Conservation (phyloP, 2,329 filamentous ascomycete genomes). For the Verticillium longisporum region DNA sequence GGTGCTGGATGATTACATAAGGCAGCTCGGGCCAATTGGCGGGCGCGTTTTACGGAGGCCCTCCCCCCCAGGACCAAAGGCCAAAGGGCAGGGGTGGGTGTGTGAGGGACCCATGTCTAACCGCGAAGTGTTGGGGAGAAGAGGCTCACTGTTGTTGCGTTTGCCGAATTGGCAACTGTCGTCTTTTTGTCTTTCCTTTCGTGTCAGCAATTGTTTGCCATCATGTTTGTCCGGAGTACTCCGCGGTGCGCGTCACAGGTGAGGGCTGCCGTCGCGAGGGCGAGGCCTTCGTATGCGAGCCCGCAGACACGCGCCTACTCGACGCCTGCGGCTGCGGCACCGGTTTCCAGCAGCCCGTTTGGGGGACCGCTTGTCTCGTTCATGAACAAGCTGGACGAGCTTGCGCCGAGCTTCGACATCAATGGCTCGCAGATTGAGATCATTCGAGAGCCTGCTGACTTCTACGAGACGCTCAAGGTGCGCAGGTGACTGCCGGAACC, state of each 20-base stretch:
- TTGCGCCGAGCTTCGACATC: conserved; percentile 87
- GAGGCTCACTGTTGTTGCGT: not conserved
- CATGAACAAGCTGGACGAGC: conserved; percentile 70
- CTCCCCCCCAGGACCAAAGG: no score
- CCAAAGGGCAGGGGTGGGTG: no score
- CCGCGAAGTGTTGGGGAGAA: not conserved
- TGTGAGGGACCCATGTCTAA: not conserved
- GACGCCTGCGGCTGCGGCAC: conserved; percentile 8
- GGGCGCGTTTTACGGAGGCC: conserved; percentile 7
- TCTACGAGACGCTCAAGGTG: conserved; percentile 88
- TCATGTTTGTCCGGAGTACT: conserved; percentile 26
- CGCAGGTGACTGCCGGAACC: not conserved
- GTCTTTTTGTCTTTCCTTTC: not conserved
- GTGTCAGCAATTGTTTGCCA: not conserved
- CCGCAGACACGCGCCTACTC: conserved; percentile 11
- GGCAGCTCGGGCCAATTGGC: conserved; percentile 10
- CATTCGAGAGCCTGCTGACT: conserved; percentile 73
- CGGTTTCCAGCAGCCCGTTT: conserved; percentile 15
- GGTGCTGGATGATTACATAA: conserved; percentile 1
- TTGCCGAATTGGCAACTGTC: not conserved
- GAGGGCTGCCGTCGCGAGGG: conserved; percentile 6
- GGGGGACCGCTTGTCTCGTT: conserved; percentile 44
- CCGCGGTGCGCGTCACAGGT: conserved; percentile 22
- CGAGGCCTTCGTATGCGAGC: not conserved
- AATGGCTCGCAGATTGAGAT: conserved; percentile 74